These are phyloP conservation scores for Colletotrichum trifolii DNA, from an alignment of 2,329 filamentous ascomycete species.

Conservation along the genomic window DNA sequence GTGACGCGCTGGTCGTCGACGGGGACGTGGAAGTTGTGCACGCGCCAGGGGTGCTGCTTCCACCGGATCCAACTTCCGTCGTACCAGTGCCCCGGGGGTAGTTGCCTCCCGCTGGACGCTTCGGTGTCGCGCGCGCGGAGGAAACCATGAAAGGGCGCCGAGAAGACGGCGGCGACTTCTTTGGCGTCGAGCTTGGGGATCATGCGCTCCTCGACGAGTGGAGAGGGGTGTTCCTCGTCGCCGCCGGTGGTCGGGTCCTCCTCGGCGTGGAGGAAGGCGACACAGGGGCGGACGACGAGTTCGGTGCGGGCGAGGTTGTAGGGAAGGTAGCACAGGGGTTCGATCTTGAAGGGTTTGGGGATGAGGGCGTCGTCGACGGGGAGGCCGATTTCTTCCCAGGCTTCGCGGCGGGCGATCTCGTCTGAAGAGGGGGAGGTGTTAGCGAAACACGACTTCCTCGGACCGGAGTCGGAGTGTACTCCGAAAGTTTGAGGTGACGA, in stretches of 20 bases:
- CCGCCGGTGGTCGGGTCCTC: conserved; percentile 46
- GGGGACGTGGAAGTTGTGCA: conserved; percentile 94
- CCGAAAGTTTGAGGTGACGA: no score
- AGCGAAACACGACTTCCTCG: no score
- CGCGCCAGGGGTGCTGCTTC: conserved; percentile 81
- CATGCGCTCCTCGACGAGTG: conserved; percentile 73
- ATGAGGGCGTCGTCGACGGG: conserved; percentile 76
- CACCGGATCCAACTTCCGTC: conserved; percentile 83
- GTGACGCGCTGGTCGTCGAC: conserved; percentile 76
- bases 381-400: conserved; percentile 92
- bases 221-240: conserved; percentile 38
- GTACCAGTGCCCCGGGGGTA: conserved; percentile 79
- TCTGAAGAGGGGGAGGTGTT: conserved; percentile 54
- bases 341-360: conserved; percentile 82
- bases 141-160: conserved; percentile 88
- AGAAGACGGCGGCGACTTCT: conserved; percentile 95
- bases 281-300: conserved; percentile 79
- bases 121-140: conserved; percentile 70
- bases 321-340: conserved; percentile 88
- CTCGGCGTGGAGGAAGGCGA: conserved; percentile 79
- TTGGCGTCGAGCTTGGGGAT: conserved; percentile 86
- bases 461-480: no score
- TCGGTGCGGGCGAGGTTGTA: conserved; percentile 79
- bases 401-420: conserved; percentile 88
- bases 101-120: conserved; percentile 49